phyloP scores from a whole-genome alignment of 768 basidiomycete genomes.

The Lentinula lateritia region DNA sequence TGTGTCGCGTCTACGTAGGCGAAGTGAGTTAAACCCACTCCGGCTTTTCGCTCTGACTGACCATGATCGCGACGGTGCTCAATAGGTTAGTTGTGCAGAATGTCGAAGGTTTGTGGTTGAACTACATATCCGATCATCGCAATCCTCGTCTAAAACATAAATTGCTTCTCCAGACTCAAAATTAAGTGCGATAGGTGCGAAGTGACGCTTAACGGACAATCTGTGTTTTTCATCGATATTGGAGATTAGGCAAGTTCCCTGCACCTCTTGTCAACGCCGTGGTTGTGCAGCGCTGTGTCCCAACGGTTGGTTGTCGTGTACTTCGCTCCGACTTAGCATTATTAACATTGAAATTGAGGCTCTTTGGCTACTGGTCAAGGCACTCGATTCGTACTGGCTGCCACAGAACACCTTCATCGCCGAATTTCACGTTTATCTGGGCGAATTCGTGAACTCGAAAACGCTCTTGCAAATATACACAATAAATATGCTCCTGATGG shows the following conservation, averaged over 20 bases:
- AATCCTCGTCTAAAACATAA: not conserved
- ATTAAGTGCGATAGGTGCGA: constrained; percentile 5
- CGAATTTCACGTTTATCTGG: constrained; percentile 30
- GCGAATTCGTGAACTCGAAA: constrained; percentile 34
- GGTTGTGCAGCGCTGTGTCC: constrained; percentile 11
- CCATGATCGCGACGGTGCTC: not conserved
- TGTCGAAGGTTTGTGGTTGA: constrained; percentile 1
- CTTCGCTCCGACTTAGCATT: not conserved
- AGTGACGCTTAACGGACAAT: not conserved
- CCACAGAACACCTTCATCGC: constrained; percentile 34
- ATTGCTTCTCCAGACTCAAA: not conserved
- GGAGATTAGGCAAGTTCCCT: constrained; percentile 1
- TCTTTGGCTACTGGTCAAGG: constrained; percentile 49
- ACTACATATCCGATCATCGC: constrained; percentile 5
- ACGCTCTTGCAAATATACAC: constrained; percentile 30
- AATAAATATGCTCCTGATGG: constrained; percentile 27
- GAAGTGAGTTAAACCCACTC: not conserved
- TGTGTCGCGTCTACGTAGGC: not conserved
- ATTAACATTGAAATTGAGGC: constrained; percentile 20
- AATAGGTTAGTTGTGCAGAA: constrained; percentile 7
- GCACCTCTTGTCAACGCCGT: constrained; percentile 7
- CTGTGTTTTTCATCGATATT: not conserved
- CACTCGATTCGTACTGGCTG: constrained; percentile 40
- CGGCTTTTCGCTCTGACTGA: not conserved
- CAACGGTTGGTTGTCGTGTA: not conserved